Percentiles rank a stretch among this genome's conserved stretches.
phyloP scores from a whole-genome alignment of 148 eudicot genomes.

The Tetragonia tetragonoides region DNA sequence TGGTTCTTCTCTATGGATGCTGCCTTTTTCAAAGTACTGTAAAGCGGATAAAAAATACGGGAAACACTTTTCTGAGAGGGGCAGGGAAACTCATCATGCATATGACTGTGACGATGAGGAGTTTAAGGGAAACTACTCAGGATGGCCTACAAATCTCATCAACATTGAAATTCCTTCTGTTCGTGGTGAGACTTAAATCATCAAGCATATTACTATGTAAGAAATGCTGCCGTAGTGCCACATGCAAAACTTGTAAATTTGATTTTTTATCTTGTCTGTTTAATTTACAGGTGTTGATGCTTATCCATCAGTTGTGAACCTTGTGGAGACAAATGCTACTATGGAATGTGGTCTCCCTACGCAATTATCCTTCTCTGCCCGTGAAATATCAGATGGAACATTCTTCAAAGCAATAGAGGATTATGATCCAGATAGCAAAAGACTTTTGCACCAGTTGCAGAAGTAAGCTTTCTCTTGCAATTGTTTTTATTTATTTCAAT shows the following conservation, averaged over 20 bases:
- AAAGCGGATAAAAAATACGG: constrained; percentile 58
- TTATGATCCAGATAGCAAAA: constrained; percentile 89
- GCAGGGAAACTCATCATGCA: constrained; percentile 45
- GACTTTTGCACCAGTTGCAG: constrained; percentile 57
- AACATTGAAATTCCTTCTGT: constrained; percentile 83
- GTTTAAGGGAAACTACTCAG: constrained; percentile 66
- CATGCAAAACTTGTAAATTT: not conserved
- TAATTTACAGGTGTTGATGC: constrained; percentile 52
- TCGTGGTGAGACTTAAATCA: constrained; percentile 39
- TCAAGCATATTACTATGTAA: constrained; percentile 9
- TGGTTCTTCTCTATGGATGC: constrained; percentile 91
- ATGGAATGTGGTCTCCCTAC: constrained; percentile 84
- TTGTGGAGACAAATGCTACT: constrained; percentile 46
- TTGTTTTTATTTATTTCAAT: not conserved
- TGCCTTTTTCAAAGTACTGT: constrained; percentile 87
- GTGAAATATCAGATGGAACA: constrained; percentile 85
- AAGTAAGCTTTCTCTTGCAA: constrained; percentile 47
- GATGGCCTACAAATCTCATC: constrained; percentile 89
- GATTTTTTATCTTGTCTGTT: not conserved
- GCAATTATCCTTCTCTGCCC: constrained; percentile 86
- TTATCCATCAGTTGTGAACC: constrained; percentile 61
- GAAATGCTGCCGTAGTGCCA: not conserved
- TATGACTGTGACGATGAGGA: constrained; percentile 73
- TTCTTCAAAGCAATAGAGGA: constrained; percentile 84
- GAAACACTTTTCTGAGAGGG: constrained; percentile 60